These are phyloP conservation scores for Exophiala sp. DNA, from an alignment of 2,329 filamentous ascomycete species.

Conservation along the genomic window DNA sequence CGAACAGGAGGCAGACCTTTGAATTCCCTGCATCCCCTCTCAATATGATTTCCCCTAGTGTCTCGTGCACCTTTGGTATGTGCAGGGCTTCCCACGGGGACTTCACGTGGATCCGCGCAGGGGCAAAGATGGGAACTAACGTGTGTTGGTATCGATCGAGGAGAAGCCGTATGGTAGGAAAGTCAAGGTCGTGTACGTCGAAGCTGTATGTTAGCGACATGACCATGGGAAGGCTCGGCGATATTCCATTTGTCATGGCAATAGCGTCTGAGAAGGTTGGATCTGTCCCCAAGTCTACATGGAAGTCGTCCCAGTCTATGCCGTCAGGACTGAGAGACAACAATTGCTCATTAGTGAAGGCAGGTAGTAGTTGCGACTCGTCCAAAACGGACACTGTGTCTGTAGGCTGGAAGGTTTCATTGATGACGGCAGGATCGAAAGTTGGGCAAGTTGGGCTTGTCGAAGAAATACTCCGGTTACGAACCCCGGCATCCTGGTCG, in stretches of 20 bases:
- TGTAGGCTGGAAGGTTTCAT: background rate
- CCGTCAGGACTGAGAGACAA: background rate
- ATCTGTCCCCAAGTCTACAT: background rate
- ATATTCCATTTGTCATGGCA: background rate
- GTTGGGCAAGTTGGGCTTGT: background rate
- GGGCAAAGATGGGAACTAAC: slow-evolving; percentile 2
- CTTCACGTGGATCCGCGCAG: background rate
- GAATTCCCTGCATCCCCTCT: background rate
- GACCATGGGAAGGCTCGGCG: background rate
- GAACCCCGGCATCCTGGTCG: background rate
- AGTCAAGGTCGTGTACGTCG: slow-evolving; percentile 4
- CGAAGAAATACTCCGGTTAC: background rate
- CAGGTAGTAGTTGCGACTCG: background rate
- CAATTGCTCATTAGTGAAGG: background rate
- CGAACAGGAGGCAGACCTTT: background rate
- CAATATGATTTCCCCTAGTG: slow-evolving; percentile 7
- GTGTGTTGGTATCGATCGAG: slow-evolving; percentile 6
- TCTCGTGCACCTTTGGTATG: slow-evolving; percentile 7
- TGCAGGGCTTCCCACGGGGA: slow-evolving; percentile 5
- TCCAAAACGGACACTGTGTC: background rate
- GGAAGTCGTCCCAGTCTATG: background rate
- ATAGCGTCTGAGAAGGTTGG: background rate
- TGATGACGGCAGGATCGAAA: background rate
- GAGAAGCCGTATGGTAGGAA: slow-evolving; percentile 3
- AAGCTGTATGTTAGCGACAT: slow-evolving; percentile 2